These are phyloP conservation scores for Plasmodium berghei DNA, from an alignment of 169 alveolate species.

Conservation along the genomic window DNA sequence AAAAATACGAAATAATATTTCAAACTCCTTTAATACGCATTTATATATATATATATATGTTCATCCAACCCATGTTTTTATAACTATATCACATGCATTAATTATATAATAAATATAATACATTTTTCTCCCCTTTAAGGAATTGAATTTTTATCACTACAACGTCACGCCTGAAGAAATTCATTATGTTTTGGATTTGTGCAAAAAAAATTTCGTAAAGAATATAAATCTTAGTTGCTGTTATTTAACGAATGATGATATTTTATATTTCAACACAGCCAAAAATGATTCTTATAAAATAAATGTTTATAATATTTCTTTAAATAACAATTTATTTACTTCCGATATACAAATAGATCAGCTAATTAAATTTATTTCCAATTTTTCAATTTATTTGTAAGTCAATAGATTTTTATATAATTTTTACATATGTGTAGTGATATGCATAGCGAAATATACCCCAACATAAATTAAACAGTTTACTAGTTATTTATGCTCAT, in stretches of 20 bases:
- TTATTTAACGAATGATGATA: constrained; percentile 55
- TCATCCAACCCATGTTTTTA: neutral
- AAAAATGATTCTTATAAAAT: constrained; percentile 25
- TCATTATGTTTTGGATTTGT: constrained; percentile 32
- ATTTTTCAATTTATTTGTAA: constrained; percentile 61
- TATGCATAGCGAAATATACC: neutral
- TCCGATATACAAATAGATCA: constrained; percentile 14
- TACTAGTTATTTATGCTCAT: neutral
- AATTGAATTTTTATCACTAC: constrained; percentile 47
- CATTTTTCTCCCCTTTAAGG: constrained; percentile 23
- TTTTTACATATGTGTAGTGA: neutral
- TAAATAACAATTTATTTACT: constrained; percentile 30
- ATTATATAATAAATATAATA: no score
- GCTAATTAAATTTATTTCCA: constrained; percentile 32
- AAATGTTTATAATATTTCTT: constrained; percentile 50
- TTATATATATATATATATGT: constrained; percentile 2
- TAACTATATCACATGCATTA: neutral
- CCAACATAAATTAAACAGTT: neutral
- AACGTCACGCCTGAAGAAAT: constrained; percentile 50
- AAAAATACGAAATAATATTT: neutral
- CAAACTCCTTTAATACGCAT: neutral
- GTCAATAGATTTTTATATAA: neutral
- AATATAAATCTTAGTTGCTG: constrained; percentile 47
- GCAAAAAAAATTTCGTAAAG: constrained; percentile 26
- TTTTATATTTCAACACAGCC: constrained; percentile 41